These are phyloP conservation scores for Aureobasidium sp. DNA, from an alignment of 2,329 filamentous ascomycete genomes.

Conservation along the genomic window DNA sequence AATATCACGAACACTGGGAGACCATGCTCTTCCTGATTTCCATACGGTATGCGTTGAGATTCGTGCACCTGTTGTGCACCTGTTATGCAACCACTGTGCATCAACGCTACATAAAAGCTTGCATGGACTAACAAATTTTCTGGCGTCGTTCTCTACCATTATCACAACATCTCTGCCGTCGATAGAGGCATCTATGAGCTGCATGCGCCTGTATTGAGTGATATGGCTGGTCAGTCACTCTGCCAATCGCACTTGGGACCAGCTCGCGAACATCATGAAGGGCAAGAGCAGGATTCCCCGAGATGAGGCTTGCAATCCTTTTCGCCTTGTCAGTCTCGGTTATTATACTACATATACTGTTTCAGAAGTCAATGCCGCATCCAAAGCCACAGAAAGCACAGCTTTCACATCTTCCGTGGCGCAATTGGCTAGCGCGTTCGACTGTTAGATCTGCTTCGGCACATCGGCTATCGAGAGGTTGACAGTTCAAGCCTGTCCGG, in stretches of 20 bases:
- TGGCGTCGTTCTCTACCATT: neutral
- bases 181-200: no score
- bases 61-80: neutral
- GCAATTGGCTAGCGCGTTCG: slow-evolving; percentile 10
- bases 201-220: neutral
- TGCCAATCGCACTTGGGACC: neutral
- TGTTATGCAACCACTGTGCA: neutral
- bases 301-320: no score
- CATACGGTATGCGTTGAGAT: neutral
- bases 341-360: no score
- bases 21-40: no score
- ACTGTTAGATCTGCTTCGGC: neutral
- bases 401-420: slow-evolving; percentile 1
- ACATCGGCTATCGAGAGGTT: neutral
- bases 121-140: neutral
- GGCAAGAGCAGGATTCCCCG: no score
- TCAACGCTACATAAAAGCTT: neutral
- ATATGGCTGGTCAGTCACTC: neutral
- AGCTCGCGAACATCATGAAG: neutral
- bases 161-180: neutral
- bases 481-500: neutral
- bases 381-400: neutral
- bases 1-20: no score
- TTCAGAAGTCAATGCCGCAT: neutral
- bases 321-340: no score